Percentiles rank a stretch among this genome's conserved stretches.
These are phyloP conservation scores for Pseudozyma thailandica DNA, from an alignment of 1,284 basidiomycete species.

Conservation along the genomic window DNA sequence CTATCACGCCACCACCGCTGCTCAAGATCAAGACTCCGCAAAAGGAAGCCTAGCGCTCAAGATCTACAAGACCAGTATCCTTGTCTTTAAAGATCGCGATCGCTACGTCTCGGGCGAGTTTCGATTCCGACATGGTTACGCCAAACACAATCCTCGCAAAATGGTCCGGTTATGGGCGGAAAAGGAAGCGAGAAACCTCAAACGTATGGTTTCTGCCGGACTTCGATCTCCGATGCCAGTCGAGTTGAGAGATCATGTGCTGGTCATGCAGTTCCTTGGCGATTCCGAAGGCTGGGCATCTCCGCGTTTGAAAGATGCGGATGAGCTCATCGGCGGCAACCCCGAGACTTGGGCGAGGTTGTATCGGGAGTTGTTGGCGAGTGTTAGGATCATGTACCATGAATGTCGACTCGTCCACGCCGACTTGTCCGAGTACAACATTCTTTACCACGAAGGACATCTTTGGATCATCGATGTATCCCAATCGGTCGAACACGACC, in stretches of 20 bases:
- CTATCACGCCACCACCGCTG: conserved; percentile 61
- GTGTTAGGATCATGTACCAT: conserved; percentile 86
- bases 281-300: conserved; percentile 61
- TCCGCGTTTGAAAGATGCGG: conserved; percentile 63
- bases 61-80: conserved; percentile 98
- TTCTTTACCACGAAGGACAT: conserved; percentile 78
- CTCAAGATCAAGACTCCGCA: background rate
- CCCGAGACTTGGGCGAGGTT: conserved; percentile 68
- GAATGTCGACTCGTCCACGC: conserved; percentile 94
- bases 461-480: conserved; percentile 98
- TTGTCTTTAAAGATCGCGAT: conserved; percentile 95
- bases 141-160: conserved; percentile 91
- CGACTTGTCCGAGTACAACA: conserved; percentile 98
- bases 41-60: conserved; percentile 76
- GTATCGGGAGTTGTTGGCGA: conserved; percentile 84
- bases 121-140: conserved; percentile 92
- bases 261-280: conserved; percentile 95
- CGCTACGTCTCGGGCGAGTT: conserved; percentile 90
- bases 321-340: conserved; percentile 52
- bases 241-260: conserved; percentile 94
- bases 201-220: conserved; percentile 82
- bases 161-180: conserved; percentile 99
- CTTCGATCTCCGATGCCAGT: conserved; percentile 87
- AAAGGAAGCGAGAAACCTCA: conserved; percentile 97
- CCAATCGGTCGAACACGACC: conserved; percentile 98